Base-by-base conservation (phyloP, 352 stramenopile genomes). In the Blastocystis hominis region DNA sequence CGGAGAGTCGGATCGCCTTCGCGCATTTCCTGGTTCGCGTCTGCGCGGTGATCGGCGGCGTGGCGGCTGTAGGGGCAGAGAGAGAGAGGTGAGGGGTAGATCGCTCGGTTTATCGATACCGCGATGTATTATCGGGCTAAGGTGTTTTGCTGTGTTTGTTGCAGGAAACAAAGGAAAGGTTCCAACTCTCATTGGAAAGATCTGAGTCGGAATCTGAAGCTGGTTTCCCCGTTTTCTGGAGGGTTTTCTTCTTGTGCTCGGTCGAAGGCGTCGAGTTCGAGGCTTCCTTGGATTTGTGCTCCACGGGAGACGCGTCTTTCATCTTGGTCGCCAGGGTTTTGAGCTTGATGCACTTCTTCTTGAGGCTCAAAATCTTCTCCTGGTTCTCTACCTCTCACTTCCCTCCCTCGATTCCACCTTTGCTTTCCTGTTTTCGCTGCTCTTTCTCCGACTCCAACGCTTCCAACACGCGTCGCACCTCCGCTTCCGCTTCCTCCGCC, bases 11-110 rank as follows among this genome's bases (percentile, higher is more conserved):
- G 30, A 91, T 93, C 15, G 90, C 92, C 0, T 90, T 95, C 34
- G 92, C 90, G 24, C 92, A 95, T 88, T 91, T 95, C 46, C 81
- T 95, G 38, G 93, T 95, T 72, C 89, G 93, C 15, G 88, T 95
- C 1, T 94, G 94, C 89, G 93, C 93, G 0, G 94, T 94, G 24
- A 90, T 94, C 50, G 93, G 93, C 20, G 93, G 93, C 38, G 91
- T 95, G 1, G 92, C 94, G 61, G 93, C 93, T 7, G 78, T 93
- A 53, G 81, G 56, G 9, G 55, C 88, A 40, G 81, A 9, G 70
- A 1, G 17, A 7, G 3, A 5, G 36, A 30, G 30, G 88, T 84
- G n/a, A 54, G 17, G 38, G 24, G 34, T 80, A 55, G 86, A 70
- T 69, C 47, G 40, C 79, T 34, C 68, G 54, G n/a, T 20, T 90